Evolutionary conservation across 371 early-diverging fungal genomes (phyloP).

Genomic region (Mortierella sp.): DNA sequence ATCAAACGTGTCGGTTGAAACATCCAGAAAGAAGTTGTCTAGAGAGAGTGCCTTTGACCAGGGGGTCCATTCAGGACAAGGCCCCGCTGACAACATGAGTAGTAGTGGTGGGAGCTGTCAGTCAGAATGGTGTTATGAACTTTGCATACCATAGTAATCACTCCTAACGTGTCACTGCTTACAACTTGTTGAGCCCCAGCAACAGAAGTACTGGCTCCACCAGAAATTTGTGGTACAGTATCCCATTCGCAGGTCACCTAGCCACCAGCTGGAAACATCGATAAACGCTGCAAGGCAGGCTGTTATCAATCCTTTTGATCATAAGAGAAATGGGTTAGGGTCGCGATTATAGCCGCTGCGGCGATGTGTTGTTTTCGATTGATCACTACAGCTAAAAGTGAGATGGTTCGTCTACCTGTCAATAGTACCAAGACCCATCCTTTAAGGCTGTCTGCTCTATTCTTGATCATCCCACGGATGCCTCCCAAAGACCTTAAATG

Average conservation of each 20-base stretch:
- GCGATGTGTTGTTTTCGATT: background rate
- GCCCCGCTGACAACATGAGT: conserved; percentile 12
- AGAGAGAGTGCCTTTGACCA: conserved; percentile 59
- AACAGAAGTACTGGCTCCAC: conserved; percentile 91
- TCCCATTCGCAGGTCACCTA: conserved; percentile 86
- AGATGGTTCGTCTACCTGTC: conserved; percentile 26
- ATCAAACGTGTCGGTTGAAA: conserved; percentile 49
- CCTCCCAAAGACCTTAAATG: conserved; percentile 71
- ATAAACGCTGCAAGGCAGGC: conserved; percentile 87
- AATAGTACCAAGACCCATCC: conserved; percentile 54
- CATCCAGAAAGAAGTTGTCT: conserved; percentile 10
- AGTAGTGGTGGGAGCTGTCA: background rate
- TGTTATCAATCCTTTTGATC: conserved; percentile 64
- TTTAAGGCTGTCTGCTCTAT: conserved; percentile 48
- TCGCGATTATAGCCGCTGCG: no score
- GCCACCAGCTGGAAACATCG: conserved; percentile 83
- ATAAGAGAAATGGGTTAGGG: background rate
- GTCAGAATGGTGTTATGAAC: background rate
- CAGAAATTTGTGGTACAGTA: conserved; percentile 89
- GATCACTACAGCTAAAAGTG: background rate
- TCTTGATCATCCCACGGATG: conserved; percentile 66
- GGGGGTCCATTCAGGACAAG: conserved; percentile 65
- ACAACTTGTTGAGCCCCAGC: conserved; percentile 76
- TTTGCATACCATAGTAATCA: background rate
- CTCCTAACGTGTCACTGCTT: background rate